Evolutionary conservation across 306 rosid genomes (phyloP).

Genomic region (Vigna hirtella): DNA sequence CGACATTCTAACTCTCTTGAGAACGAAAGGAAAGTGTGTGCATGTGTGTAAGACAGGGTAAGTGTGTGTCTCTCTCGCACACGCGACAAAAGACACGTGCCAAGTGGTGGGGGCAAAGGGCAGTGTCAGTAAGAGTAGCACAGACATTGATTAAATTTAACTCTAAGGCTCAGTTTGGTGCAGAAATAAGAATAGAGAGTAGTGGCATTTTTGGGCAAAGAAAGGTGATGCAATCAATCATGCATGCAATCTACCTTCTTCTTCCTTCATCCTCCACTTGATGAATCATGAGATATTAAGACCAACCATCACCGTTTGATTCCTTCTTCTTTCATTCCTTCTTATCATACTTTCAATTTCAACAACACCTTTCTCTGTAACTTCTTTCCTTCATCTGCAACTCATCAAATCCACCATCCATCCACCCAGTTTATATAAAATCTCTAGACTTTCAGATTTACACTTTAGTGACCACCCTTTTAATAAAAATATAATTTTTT

Average conservation of each 20-base stretch:
- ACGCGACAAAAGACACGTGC: too few species aligned
- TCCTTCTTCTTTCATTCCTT: background rate
- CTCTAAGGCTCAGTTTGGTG: slow-evolving; percentile 1
- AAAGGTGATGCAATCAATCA: background rate
- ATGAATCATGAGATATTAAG: too few species aligned
- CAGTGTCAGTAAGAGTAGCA: background rate
- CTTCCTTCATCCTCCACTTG: too few species aligned
- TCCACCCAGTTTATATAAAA: slow-evolving; percentile 26
- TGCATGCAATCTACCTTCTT: too few species aligned
- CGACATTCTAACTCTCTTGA: slow-evolving; percentile 46
- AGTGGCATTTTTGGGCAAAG: background rate
- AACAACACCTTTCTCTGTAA: background rate
- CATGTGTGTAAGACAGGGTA: too few species aligned
- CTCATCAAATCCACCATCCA: slow-evolving; percentile 12
- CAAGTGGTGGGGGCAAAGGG: too few species aligned
- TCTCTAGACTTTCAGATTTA: background rate
- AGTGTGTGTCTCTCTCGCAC: too few species aligned
- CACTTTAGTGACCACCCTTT: too few species aligned
- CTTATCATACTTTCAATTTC: background rate
- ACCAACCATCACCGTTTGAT: too few species aligned
- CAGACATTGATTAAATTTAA: slow-evolving; percentile 2
- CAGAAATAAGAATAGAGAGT: background rate
- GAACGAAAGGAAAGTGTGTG: slow-evolving; percentile 16
- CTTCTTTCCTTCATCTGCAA: background rate
- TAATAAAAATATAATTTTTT: too few species aligned